Percentiles rank a stretch among this genome's conserved stretches.
These are phyloP conservation scores for Silene conica DNA, from an alignment of 148 eudicot genomes.

Conservation along the genomic window DNA sequence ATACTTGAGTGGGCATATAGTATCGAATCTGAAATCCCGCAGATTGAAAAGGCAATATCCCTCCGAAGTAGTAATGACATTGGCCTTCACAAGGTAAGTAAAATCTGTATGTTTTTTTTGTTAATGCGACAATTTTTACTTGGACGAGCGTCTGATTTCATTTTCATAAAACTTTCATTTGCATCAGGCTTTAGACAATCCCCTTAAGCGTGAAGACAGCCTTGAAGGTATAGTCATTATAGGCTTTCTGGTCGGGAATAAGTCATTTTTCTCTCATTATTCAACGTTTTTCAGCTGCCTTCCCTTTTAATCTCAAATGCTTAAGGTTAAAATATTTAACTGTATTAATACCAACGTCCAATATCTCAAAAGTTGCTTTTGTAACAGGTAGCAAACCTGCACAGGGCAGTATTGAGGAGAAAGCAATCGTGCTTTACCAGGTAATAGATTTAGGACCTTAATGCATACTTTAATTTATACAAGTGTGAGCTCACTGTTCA, in stretches of 20 bases:
- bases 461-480: no score
- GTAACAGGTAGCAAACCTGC: no score
- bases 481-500: no score
- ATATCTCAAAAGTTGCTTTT: no score
- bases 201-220: conserved; percentile 38
- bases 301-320: background rate
- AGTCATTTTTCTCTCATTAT: no score
- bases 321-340: no score
- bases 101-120: background rate
- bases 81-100: conserved; percentile 44
- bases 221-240: no score
- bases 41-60: conserved; percentile 81
- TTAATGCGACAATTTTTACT: background rate
- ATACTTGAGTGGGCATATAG: conserved; percentile 87
- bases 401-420: conserved; percentile 71
- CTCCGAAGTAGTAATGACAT: conserved; percentile 50
- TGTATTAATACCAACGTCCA: no score
- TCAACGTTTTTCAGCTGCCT: no score
- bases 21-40: conserved; percentile 86
- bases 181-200: conserved; percentile 51
- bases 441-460: no score
- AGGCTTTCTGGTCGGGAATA: background rate
- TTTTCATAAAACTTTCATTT: background rate
- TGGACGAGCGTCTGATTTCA: background rate
- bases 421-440: no score